Conservation (phyloP, 1,284 basidiomycete species). For the Naganishia sp. region DNA sequence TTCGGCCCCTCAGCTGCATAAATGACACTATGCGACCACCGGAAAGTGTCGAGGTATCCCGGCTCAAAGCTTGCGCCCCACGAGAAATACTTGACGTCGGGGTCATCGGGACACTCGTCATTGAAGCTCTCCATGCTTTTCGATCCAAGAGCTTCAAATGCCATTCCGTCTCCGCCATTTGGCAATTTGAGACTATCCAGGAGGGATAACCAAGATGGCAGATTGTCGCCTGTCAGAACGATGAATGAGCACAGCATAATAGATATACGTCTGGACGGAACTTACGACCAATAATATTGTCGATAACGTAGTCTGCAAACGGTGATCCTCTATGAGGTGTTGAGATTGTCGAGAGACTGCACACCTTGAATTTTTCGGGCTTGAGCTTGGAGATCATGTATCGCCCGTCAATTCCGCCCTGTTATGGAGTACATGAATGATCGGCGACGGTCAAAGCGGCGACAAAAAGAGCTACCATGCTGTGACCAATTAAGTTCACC, state of each 20-base stretch:
- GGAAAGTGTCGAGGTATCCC: slow-evolving; percentile 83
- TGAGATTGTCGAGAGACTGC: slow-evolving; percentile 86
- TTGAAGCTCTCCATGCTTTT: slow-evolving; percentile 87
- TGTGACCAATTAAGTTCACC: slow-evolving; percentile 91
- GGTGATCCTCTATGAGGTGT: slow-evolving; percentile 89
- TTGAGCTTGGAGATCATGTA: slow-evolving; percentile 50
- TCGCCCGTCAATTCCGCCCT: slow-evolving; percentile 78
- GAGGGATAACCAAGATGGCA: slow-evolving; percentile 54
- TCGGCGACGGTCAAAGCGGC: too few species aligned
- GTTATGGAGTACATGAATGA: slow-evolving; percentile 12
- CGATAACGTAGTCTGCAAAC: slow-evolving; percentile 88
- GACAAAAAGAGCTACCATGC: slow-evolving; percentile 65
- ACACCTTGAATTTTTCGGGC: slow-evolving; percentile 60
- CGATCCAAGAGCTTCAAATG: slow-evolving; percentile 83
- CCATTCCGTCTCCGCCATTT: slow-evolving; percentile 83
- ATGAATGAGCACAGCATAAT: slow-evolving; percentile 42
- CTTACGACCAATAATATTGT: slow-evolving; percentile 67
- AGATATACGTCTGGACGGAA: slow-evolving; percentile 56
- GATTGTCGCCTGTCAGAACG: slow-evolving; percentile 43
- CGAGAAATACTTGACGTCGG: slow-evolving; percentile 80
- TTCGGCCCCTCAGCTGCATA: slow-evolving; percentile 87
- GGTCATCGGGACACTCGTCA: slow-evolving; percentile 72
- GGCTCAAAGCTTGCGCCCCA: slow-evolving; percentile 91
- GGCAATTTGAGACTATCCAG: slow-evolving; percentile 70
- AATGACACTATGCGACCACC: slow-evolving; percentile 65